phyloP scores from a whole-genome alignment of 257 asterid species.

The Echium plantagineum region DNA sequence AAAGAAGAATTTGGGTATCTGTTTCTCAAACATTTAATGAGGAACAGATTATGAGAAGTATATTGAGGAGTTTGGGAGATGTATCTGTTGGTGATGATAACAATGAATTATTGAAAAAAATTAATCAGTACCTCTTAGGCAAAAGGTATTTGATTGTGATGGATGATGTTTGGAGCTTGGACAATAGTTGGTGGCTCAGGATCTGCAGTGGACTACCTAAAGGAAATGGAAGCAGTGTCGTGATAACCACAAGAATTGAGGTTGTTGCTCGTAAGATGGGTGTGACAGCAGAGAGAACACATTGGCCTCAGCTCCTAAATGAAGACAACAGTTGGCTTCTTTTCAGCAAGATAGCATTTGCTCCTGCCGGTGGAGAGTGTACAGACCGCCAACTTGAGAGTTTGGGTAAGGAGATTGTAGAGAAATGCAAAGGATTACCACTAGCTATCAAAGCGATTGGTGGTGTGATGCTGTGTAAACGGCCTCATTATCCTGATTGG shows the following conservation, averaged over 20 bases:
- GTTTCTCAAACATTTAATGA: slow-evolving; percentile 26
- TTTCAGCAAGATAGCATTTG: slow-evolving; percentile 25
- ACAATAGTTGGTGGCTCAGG: slow-evolving; percentile 21
- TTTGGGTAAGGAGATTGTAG: slow-evolving; percentile 25
- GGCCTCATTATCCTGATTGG: slow-evolving; percentile 24
- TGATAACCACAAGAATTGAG: slow-evolving; percentile 26
- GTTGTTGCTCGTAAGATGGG: slow-evolving; percentile 23
- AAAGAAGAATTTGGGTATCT: slow-evolving; percentile 29
- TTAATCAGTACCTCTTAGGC: slow-evolving; percentile 23
- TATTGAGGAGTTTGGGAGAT: slow-evolving; percentile 27
- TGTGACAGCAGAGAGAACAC: slow-evolving; percentile 20
- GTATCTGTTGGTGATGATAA: slow-evolving; percentile 23
- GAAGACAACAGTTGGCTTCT: slow-evolving; percentile 23
- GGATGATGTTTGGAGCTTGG: slow-evolving; percentile 27
- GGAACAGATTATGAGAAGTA: slow-evolving; percentile 29
- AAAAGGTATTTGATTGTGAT: slow-evolving; percentile 23
- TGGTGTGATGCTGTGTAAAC: slow-evolving; percentile 25
- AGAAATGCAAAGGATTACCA: slow-evolving; percentile 25
- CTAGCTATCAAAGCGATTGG: slow-evolving; percentile 28
- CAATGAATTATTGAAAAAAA: slow-evolving; percentile 20
- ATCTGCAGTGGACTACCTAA: slow-evolving; percentile 17
- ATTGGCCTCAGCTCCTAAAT: slow-evolving; percentile 24
- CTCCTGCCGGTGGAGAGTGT: slow-evolving; percentile 19
- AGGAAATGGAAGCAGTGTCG: slow-evolving; percentile 27
- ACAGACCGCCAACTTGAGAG: slow-evolving; percentile 13